Evolutionary conservation across 2,329 filamentous ascomycete species (phyloP).

Genomic region (Pseudogymnoascus destructans): DNA sequence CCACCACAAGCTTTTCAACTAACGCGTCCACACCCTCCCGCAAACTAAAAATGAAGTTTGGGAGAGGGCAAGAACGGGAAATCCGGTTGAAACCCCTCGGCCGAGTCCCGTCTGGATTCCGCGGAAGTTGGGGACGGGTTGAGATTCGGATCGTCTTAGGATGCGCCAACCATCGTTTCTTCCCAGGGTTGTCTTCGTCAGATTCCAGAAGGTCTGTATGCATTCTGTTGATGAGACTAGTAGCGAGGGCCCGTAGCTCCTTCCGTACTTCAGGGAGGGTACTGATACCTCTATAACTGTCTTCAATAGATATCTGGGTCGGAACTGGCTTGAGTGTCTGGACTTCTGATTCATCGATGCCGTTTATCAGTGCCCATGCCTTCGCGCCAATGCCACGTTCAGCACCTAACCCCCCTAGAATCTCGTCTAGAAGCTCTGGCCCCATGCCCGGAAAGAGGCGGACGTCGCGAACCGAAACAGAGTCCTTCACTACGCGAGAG

Average conservation of each 20-base stretch:
- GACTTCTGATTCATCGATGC: slow-evolving; percentile 64
- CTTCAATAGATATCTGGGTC: slow-evolving; percentile 85
- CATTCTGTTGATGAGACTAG: slow-evolving; percentile 66
- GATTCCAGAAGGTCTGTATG: slow-evolving; percentile 55
- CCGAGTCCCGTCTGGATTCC: slow-evolving; percentile 39
- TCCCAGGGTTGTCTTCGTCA: slow-evolving; percentile 15
- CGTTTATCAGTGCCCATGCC: slow-evolving; percentile 69
- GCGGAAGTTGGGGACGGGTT: slow-evolving; percentile 48
- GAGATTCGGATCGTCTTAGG: slow-evolving; percentile 74
- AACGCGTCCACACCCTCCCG: slow-evolving; percentile 43
- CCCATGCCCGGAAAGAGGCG: slow-evolving; percentile 50
- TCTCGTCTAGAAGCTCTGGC: slow-evolving; percentile 48
- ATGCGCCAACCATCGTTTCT: slow-evolving; percentile 57
- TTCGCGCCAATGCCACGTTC: slow-evolving; percentile 58
- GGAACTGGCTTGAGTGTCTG: slow-evolving; percentile 59
- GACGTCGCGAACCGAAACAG: slow-evolving; percentile 52
- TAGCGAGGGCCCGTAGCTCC: slow-evolving; percentile 55
- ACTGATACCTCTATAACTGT: slow-evolving; percentile 68
- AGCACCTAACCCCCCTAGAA: slow-evolving; percentile 57
- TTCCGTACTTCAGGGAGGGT: slow-evolving; percentile 48
- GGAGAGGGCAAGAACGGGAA: slow-evolving; percentile 63
- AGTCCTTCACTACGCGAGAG: slow-evolving; percentile 36
- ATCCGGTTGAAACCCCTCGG: slow-evolving; percentile 52
- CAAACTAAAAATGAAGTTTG: slow-evolving; percentile 58
- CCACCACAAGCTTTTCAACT: slow-evolving; percentile 55